Percentiles rank a stretch among this genome's conserved stretches.
These are phyloP conservation scores for Colletotrichum neosansevieriae DNA, from an alignment of 2,329 filamentous ascomycete genomes.

Conservation along the genomic window DNA sequence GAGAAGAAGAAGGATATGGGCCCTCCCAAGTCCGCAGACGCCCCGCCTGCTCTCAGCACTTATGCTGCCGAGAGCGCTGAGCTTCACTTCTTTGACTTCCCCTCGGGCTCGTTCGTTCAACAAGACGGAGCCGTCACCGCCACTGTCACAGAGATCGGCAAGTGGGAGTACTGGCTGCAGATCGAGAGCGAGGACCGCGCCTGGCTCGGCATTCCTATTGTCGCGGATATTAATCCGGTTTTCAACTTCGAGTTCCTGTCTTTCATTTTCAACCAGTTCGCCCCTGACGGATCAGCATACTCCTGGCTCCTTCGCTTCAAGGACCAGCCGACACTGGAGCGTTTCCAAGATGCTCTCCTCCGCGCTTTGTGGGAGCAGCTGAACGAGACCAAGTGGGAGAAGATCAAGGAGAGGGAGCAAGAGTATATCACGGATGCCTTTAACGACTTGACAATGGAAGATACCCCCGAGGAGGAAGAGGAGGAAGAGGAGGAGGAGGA, in stretches of 20 bases:
- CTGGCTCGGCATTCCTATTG: conserved; percentile 88
- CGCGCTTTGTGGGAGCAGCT: conserved; percentile 96
- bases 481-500: conserved; percentile 64
- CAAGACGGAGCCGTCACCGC: conserved; percentile 82
- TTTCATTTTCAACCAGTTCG: conserved; percentile 98
- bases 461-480: conserved; percentile 62
- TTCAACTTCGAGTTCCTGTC: conserved; percentile 99
- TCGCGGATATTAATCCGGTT: conserved; percentile 92
- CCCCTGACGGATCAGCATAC: conserved; percentile 87
- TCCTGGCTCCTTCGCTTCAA: conserved; percentile 97
- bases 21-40: conserved; percentile 69
- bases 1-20: conserved; percentile 48
- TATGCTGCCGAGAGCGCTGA: conserved; percentile 83
- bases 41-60: conserved; percentile 78
- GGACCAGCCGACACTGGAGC: conserved; percentile 82
- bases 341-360: conserved; percentile 94
- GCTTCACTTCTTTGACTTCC: conserved; percentile 93
- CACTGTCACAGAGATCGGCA: conserved; percentile 85
- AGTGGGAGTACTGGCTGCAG: conserved; percentile 97
- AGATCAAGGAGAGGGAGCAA: conserved; percentile 90
- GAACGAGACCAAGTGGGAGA: conserved; percentile 94
- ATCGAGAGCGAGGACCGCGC: conserved; percentile 80
- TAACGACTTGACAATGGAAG: conserved; percentile 93
- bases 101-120: conserved; percentile 84
- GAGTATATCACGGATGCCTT: conserved; percentile 97